A percentile compares a stretch with the other conserved stretches of the same genome.
phyloP scores from a whole-genome alignment of 345 rosid species.

The Corchorus olitorius region DNA sequence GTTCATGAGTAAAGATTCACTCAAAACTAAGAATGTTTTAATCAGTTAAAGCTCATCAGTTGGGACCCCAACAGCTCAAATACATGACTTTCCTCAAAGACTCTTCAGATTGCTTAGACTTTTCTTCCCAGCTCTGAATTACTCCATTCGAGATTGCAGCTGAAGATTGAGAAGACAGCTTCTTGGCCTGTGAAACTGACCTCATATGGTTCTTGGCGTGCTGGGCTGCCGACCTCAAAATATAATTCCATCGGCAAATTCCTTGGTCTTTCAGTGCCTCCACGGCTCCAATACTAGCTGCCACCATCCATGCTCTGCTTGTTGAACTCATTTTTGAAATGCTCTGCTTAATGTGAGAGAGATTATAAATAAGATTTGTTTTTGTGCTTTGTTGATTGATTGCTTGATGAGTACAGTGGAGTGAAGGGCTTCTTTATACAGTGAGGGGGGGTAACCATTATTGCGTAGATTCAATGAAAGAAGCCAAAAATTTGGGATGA shows the following conservation, averaged over 20 bases:
- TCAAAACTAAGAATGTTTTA: not conserved
- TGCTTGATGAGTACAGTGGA: not conserved
- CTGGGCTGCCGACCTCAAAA: slow-evolving; percentile 41
- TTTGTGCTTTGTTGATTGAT: not conserved
- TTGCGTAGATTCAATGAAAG: not conserved
- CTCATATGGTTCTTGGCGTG: slow-evolving; percentile 42
- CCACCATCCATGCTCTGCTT: slow-evolving; percentile 55
- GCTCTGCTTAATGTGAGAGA: not conserved
- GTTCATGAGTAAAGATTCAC: not conserved
- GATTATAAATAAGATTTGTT: not conserved
- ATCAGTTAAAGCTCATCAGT: not conserved
- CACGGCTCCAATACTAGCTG: slow-evolving; percentile 54
- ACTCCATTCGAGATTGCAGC: slow-evolving; percentile 9
- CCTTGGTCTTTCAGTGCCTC: slow-evolving; percentile 70
- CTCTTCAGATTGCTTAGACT: slow-evolving; percentile 43
- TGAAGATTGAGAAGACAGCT: slow-evolving; percentile 43
- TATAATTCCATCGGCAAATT: slow-evolving; percentile 58
- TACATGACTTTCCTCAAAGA: slow-evolving; percentile 50
- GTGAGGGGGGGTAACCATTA: not conserved
- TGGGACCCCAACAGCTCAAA: slow-evolving; percentile 61
- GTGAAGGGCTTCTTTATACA: not conserved
- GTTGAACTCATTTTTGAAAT: slow-evolving; percentile 38
- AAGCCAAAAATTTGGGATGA: not conserved
- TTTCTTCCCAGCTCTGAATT: slow-evolving; percentile 5
- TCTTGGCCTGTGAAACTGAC: slow-evolving; percentile 47